Evolutionary conservation across 495 filamentous ascomycete species (phyloP).

Genomic region (Xylaria grammica): DNA sequence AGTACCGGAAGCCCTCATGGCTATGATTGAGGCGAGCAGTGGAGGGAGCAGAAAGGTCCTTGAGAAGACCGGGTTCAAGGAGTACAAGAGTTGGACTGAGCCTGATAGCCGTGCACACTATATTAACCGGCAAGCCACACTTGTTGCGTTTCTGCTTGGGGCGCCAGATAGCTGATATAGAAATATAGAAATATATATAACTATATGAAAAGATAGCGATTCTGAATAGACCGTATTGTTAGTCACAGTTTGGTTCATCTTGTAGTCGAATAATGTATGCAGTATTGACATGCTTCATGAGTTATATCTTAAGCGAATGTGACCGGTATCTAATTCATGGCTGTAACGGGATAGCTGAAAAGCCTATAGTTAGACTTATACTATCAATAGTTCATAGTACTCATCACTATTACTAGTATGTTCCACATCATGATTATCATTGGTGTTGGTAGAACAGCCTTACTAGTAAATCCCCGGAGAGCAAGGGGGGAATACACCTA

Average conservation of each 20-base stretch:
- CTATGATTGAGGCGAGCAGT: constrained; percentile 35
- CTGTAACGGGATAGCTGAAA: no score
- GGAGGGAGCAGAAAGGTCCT: constrained; percentile 40
- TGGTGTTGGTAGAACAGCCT: not conserved
- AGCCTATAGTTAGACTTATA: not conserved
- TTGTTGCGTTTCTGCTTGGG: constrained; percentile 26
- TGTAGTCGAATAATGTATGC: not conserved
- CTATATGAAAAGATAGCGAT: not conserved
- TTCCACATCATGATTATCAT: not conserved
- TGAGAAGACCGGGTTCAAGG: constrained; percentile 41
- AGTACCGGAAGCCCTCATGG: constrained; percentile 38
- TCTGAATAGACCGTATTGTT: constrained; percentile 10
- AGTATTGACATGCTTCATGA: not conserved
- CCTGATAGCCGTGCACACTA: constrained; percentile 25
- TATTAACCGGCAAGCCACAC: not conserved
- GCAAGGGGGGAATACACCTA: not conserved
- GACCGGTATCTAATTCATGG: no score
- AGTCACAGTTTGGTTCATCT: not conserved
- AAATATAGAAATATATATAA: no score
- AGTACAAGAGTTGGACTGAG: constrained; percentile 35
- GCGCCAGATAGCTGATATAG: constrained; percentile 3
- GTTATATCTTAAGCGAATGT: not conserved
- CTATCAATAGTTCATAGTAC: not conserved
- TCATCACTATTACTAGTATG: no score
- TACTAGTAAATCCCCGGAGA: not conserved